A percentile compares a stretch with the other conserved stretches of the same genome.
Evolutionary conservation across 805 yeast species (phyloP).

Genomic region (Yamadazyma akitaensis): DNA sequence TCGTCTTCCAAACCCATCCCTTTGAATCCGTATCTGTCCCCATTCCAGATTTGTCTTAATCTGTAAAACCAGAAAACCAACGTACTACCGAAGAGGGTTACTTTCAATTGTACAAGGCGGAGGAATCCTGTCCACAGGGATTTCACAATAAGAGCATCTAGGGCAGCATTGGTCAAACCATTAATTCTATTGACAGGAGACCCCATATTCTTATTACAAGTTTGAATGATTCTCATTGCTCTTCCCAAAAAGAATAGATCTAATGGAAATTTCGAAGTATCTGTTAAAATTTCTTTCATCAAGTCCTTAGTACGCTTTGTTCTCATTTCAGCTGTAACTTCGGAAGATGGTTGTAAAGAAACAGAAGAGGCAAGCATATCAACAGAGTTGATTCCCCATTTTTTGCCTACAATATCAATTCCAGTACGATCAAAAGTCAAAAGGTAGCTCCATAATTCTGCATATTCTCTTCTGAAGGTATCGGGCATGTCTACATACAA

Average conservation of each 20-base stretch:
- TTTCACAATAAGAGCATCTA: constrained; percentile 19
- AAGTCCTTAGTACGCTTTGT: constrained; percentile 32
- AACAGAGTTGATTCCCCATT: constrained; percentile 70
- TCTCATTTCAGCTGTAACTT: constrained; percentile 4
- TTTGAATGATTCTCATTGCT: constrained; percentile 73
- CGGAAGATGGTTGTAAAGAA: constrained; percentile 43
- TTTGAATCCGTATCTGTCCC: constrained; percentile 30
- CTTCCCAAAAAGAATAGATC: constrained; percentile 63
- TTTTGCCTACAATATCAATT: constrained; percentile 44
- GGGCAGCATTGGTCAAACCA: constrained; percentile 57
- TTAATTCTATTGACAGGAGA: constrained; percentile 75
- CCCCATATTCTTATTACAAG: constrained; percentile 59
- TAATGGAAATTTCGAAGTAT: constrained; percentile 63
- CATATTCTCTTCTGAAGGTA: constrained; percentile 53
- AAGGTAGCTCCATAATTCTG: constrained; percentile 60
- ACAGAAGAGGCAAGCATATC: constrained; percentile 60
- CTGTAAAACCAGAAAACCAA: constrained; percentile 31
- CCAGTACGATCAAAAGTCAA: constrained; percentile 50
- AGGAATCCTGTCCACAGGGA: constrained; percentile 7
- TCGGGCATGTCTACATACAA: constrained; percentile 55
- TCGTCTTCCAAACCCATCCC: constrained; percentile 43
- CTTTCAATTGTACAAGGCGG: constrained; percentile 17
- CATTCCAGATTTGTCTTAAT: constrained; percentile 30
- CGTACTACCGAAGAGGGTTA: constrained; percentile 26
- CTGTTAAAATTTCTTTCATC: constrained; percentile 55